Base-by-base conservation (phyloP, 495 filamentous ascomycete genomes). In the Echria macrotheca region DNA sequence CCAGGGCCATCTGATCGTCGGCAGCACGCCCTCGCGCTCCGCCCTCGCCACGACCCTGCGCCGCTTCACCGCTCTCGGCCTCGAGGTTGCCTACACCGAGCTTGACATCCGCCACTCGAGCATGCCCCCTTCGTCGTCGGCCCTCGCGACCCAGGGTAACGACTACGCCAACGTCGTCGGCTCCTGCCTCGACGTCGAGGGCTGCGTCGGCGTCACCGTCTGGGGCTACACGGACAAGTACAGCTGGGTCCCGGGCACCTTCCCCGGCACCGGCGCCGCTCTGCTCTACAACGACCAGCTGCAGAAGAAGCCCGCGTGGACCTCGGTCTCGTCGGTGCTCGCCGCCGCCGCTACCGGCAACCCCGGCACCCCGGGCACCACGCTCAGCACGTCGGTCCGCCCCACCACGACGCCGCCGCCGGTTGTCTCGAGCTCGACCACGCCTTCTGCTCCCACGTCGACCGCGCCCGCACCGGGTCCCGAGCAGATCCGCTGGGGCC, bases 191-290 rank as follows among this genome's bases (percentile, higher is more conserved):
- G 69, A 75, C 44, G 65, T 74, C 1, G 37, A 59, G 5, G 56
- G 67, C 4, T 87, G 83, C 55, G 67, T 84, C 25, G 83, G 80
- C 2, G 63, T 85, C 24, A 84, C 78, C n/a, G 72, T 81, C 49
- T 84, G 81, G 81, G 72, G 77, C 50, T 83, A 75, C 67, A 77
- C 72, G 15, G 81, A 84, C 56, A 75, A 77, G 63, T 78, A 81
- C 63, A 72, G 66, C 17, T 82, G 79, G 79, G 44, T 68, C 7
- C 62, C 62, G 15, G 17, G 26, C 12, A 73, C 71, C 1, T 81
- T 82, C 63, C 47, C 63, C 2, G 78, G 79, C 19, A 59, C 72
- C n/a, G 79, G 79, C 6, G 74, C 64, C 29, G 77, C 79, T 0
- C 66, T 69, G n/a, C 69, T 78, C n/a, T 82, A 74, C 71, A 73